A percentile compares a stretch with the other conserved stretches of the same genome.
Evolutionary conservation across 2,329 filamentous ascomycete genomes (phyloP).

Genomic region (Ophiobolus disseminans): DNA sequence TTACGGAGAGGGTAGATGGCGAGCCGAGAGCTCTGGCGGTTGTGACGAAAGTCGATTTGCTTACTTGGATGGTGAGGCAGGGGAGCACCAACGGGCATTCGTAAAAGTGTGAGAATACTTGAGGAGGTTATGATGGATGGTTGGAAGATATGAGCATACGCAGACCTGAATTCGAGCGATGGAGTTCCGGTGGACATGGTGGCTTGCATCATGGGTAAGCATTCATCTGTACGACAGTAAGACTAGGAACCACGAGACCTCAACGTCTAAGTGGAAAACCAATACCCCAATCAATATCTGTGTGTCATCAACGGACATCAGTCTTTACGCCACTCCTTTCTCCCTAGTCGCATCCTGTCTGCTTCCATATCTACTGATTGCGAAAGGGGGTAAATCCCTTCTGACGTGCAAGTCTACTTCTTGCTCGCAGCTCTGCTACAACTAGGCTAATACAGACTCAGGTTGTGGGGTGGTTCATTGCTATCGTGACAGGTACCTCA

Average conservation of each 20-base stretch:
- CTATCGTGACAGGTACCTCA: too few relatives aligned
- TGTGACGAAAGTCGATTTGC: constrained; percentile 93
- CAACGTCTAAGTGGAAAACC: background rate
- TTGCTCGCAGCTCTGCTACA: too few relatives aligned
- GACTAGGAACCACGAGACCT: background rate
- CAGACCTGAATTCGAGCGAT: background rate
- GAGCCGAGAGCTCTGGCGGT: constrained; percentile 82
- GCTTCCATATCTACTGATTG: too few relatives aligned
- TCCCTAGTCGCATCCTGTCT: background rate
- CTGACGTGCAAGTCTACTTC: too few relatives aligned
- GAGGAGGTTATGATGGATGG: background rate
- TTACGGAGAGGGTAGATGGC: constrained; percentile 74
- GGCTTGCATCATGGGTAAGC: background rate
- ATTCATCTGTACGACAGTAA: background rate
- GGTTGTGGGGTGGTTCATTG: too few relatives aligned
- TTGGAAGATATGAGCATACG: background rate
- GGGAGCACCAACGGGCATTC: constrained; percentile 15
- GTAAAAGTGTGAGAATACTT: too few relatives aligned
- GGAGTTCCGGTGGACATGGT: background rate
- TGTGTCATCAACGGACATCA: background rate
- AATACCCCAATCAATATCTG: background rate
- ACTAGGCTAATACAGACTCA: too few relatives aligned
- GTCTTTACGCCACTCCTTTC: background rate
- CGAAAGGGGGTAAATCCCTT: too few relatives aligned
- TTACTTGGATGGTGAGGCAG: constrained; percentile 82